Evolutionary conservation across 2,329 filamentous ascomycete species (phyloP), one percentile per base, ranked within the genome.

Genomic region (Beauveria caledonica): DNA sequence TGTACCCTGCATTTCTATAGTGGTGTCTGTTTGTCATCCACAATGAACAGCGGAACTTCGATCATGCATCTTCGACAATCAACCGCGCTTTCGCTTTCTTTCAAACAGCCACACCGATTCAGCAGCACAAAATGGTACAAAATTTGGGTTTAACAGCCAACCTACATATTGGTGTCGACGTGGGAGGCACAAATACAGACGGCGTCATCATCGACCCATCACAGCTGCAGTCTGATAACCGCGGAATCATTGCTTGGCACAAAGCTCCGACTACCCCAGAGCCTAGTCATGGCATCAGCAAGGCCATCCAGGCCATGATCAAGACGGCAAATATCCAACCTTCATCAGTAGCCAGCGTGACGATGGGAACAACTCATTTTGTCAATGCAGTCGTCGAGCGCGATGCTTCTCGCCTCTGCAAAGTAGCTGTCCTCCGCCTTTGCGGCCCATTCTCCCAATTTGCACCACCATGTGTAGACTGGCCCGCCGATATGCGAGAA

Each of bases 381-480:
- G 75, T 85, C 65, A 85, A 85, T 62, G 81, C 81, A 9, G 78
- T 85, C 3, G 73, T 85, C 1, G 80, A 84, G 67, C 72, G 77
- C 48, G 81, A 85, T 62, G 72, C 72, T 8, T 66, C 73, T 1
- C 75, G 79, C 2, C 68, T 85, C 3, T 74, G 76, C 15, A 72
- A 69, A 5, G 80, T 85, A 5, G 82, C 80, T 2, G 80, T 84
- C 2, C 65, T 85, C 17, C 76, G 82, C 6, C 74, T 85, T 5
- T 81, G 78, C 48, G 79, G 81, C 0, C 78, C 80, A 0, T 85
- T 81, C 62, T 78, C 78, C 3, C 77, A 79, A 60, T 75, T 81
- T 53, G 74, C 74, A 0, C 77, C 77, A 6, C 78, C 79, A 0
- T 81, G 78, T 58, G 72, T 80, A 3, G 81, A 84, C 68, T 85